phyloP scores from a whole-genome alignment of 257 asterid genomes.

The Capsicum pubescens region DNA sequence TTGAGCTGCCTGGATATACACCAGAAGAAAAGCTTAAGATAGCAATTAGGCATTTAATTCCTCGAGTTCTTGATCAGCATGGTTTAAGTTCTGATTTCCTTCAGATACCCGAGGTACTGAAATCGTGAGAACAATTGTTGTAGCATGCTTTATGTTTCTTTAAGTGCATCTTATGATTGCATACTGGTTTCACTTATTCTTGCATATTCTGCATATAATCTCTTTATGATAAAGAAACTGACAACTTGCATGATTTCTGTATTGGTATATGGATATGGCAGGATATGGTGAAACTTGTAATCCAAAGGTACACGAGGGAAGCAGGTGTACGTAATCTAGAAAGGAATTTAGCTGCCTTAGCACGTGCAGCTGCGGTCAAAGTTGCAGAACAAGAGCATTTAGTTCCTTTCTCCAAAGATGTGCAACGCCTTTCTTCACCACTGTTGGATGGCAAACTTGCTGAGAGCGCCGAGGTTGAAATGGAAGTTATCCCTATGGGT shows the following conservation, averaged over 20 bases:
- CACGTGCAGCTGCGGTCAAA: constrained; percentile 96
- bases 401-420: constrained; percentile 83
- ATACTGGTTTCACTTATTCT: constrained; percentile 20
- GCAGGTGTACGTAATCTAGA: constrained; percentile 98
- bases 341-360: constrained; percentile 96
- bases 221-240: neutral
- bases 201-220: neutral
- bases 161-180: constrained; percentile 20
- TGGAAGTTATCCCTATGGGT: constrained; percentile 96
- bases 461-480: constrained; percentile 94
- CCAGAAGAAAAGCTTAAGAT: constrained; percentile 96
- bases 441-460: constrained; percentile 78
- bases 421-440: constrained; percentile 84
- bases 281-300: constrained; percentile 88
- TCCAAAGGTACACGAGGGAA: constrained; percentile 96
- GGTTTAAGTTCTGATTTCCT: constrained; percentile 86
- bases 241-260: neutral
- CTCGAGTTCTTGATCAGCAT: constrained; percentile 98
- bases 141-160: neutral
- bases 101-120: constrained; percentile 93
- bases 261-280: constrained; percentile 42
- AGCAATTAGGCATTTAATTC: constrained; percentile 87
- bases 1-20: constrained; percentile 98
- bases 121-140: constrained; percentile 20
- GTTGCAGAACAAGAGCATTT: constrained; percentile 88